Base-by-base conservation (phyloP, 768 basidiomycete species). In the Mycena maculata region DNA sequence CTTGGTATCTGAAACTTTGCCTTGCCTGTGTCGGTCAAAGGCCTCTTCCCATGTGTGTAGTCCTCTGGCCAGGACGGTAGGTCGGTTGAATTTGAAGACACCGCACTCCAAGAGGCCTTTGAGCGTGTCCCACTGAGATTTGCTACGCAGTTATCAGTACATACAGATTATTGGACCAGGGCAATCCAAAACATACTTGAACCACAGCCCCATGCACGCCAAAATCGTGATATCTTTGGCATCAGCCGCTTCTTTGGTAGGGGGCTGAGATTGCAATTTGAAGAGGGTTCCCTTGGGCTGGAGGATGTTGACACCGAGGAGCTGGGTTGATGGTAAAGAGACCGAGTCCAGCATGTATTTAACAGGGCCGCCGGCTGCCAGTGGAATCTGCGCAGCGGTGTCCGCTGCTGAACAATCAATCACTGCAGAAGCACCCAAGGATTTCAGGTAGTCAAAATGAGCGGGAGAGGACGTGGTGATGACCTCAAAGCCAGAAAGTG, bases 381-480 rank as follows among this genome's bases (percentile, higher is more conserved):
- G 42, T 25, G 42, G 13, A 54, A 65, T 69, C 33, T 69, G 65
- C 5, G 20, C 56, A 59, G 63, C 75, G 45, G 47, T 68, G 71
- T 31, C 75, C 71, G 10, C 69, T 67, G 22, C 78, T 71, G 50
- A 49, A 23, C 78, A 76, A 42, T 77, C 74, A 55, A 79, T 70
- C 25, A 77, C 68, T 52, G 72, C 71, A 2, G 77, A 74, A 13
- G 78, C 76, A 2, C 78, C 76, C 30, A 74, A 71, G 10, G 77
- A 77, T 33, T 68, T 74, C 3, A 79, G 68, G 27, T 76, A 65
- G 18, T 62, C 72, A 2, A 71, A 41, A 54, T 78, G 77, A 28
- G 67, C 68, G 20, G 58, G 48, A 4, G 79, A 79, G 18, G 78
- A 76, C 1, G 79, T 80, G 8, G 77, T 71, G 38, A 78, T 72